Evolutionary conservation across 176 grass and related monocot species (phyloP), one percentile per base, ranked within the genome.

Genomic region (Rhynchospora breviuscula): DNA sequence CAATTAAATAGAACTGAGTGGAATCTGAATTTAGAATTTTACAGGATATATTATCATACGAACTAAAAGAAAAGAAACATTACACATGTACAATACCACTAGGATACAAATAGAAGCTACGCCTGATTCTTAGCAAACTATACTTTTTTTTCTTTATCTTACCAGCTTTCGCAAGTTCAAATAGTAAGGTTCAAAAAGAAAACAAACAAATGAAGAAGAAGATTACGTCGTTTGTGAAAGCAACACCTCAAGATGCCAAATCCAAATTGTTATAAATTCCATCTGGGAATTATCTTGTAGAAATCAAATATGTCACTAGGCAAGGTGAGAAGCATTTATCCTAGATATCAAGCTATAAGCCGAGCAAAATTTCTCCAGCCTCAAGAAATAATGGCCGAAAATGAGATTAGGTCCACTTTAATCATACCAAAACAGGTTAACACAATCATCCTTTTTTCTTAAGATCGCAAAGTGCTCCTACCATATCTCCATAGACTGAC

Each of bases 401-500:
- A 77, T 56, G 49, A 31, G 6, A 77, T 57, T 77, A 77, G 49
- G 21, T 77, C 49, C 49, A 56, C 31, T 67, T 19, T 49, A 67
- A 25, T 64, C 44, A 26, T 45, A 82, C 63, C n/a, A 29, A 82
- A 67, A 49, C 52, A 82, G 21, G n/a, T 53, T 53, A 82, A 62
- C 5, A 46, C 56, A 17, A 3, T 31, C 18, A 44, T 52, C 77
- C 31, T 86, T 10, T 10, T 8, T 10, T 80, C 29, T 85, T 88
- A 99, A 18, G 96, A 93, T 82, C 85, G 89, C 79, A 89, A 83
- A 15, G 89, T 3, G 59, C 83, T 90, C 26, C 96, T 89, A 49
- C 92, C 91, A 52, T 95, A 99, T 90, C 96, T 95, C 96, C 93
- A 95, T 69, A 99, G 82, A 88, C 85, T 99, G 70, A 93, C 59